Evolutionary conservation across 2,329 filamentous ascomycete genomes (phyloP).

Genomic region (Fusarium praegraminearum): DNA sequence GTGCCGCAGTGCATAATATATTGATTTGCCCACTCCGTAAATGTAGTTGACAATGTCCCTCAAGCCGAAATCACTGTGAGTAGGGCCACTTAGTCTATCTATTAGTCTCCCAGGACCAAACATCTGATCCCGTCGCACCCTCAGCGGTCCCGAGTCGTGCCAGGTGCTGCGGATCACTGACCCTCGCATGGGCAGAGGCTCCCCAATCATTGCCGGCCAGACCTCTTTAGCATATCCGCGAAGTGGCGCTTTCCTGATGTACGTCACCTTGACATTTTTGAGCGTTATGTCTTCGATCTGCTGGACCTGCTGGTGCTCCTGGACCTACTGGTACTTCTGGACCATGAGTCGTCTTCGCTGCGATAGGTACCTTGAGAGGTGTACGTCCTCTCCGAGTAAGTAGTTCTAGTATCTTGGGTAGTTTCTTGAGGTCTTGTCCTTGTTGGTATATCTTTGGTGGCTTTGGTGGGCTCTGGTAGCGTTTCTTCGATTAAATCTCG

Average conservation of each 20-base stretch:
- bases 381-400: background rate
- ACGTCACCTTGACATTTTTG: background rate
- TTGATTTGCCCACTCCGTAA: background rate
- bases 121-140: background rate
- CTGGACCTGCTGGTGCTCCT: too few relatives aligned
- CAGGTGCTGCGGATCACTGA: background rate
- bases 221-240: constrained; percentile 2
- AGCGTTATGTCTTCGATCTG: background rate
- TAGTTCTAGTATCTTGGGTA: background rate
- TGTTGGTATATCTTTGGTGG: background rate
- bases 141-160: background rate
- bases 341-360: background rate
- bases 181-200: background rate
- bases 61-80: background rate
- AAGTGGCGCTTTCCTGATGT: background rate
- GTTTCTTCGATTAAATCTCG: background rate
- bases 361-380: background rate
- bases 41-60: background rate
- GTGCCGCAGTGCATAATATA: background rate
- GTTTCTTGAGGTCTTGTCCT: background rate
- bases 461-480: background rate
- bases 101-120: constrained; percentile 1
- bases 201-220: background rate
- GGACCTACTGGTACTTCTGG: background rate
- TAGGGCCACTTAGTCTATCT: background rate